These are phyloP conservation scores for Chlorella sp. DNA, from an alignment of 139 green algal species.

Conservation along the genomic window DNA sequence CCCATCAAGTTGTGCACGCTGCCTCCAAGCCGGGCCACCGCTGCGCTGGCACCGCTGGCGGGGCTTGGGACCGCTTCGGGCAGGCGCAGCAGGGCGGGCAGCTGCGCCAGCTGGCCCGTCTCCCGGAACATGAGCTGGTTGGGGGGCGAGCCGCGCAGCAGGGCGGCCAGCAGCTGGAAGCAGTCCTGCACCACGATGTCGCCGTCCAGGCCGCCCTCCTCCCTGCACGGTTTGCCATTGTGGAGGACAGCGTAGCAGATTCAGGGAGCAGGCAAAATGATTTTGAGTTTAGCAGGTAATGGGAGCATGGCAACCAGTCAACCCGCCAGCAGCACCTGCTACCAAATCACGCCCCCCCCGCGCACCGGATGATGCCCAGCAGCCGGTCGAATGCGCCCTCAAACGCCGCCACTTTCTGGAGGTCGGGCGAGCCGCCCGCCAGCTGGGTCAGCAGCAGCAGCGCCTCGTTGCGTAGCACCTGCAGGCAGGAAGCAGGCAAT, in stretches of 20 bases:
- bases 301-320: background rate
- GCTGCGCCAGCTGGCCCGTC: background rate
- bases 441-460: constrained; percentile 68
- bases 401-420: constrained; percentile 92
- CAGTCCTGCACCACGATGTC: constrained; percentile 89
- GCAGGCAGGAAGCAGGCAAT: too few relatives aligned
- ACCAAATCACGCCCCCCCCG: background rate
- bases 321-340: too few relatives aligned
- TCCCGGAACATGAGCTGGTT: constrained; percentile 87
- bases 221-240: constrained; percentile 14
- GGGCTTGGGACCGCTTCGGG: background rate
- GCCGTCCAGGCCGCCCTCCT: constrained; percentile 81
- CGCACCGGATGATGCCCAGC: constrained; percentile 70
- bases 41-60: background rate
- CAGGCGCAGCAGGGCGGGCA: constrained; percentile 10
- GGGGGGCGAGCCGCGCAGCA: constrained; percentile 76
- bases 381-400: constrained; percentile 90
- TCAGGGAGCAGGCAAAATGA: too few relatives aligned
- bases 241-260: background rate
- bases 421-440: constrained; percentile 63
- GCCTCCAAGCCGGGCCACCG: background rate
- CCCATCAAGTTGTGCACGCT: too few relatives aligned
- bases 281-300: too few relatives aligned
- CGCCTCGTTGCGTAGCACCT: constrained; percentile 82
- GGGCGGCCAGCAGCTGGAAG: constrained; percentile 87